These are phyloP conservation scores for Aspergillus costaricaensis DNA, from an alignment of 2,329 filamentous ascomycete genomes.

Conservation along the genomic window DNA sequence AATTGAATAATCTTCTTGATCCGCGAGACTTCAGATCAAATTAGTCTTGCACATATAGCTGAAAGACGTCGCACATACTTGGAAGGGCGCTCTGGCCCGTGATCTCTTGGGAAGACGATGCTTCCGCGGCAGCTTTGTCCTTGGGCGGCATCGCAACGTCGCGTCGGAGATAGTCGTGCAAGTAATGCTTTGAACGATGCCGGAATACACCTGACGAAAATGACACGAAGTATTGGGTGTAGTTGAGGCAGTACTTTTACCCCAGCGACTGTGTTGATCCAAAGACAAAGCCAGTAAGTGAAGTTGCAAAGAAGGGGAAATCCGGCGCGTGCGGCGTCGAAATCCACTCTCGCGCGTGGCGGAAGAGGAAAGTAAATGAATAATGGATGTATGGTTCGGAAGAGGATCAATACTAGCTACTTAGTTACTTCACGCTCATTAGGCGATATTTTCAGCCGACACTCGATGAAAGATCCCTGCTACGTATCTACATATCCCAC, in stretches of 20 bases:
- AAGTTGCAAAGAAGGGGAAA: background rate
- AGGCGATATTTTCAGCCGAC: background rate
- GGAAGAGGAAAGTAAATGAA: constrained; percentile 4
- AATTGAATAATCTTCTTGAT: constrained; percentile 94
- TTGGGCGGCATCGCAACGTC: constrained; percentile 76
- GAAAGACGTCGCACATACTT: constrained; percentile 57
- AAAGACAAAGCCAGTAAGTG: background rate
- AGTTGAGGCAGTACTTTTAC: background rate
- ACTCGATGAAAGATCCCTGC: background rate
- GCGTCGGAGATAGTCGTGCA: background rate
- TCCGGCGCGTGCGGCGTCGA: constrained; percentile 10
- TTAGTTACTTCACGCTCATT: background rate
- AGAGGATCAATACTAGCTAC: background rate
- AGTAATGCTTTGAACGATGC: background rate
- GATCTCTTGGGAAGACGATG: constrained; percentile 71
- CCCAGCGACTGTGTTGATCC: background rate
- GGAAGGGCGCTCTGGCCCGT: constrained; percentile 85
- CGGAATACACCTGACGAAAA: background rate
- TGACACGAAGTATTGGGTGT: background rate
- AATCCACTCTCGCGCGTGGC: constrained; percentile 11
- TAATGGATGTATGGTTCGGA: background rate
- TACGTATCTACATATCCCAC: background rate
- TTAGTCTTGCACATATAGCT: background rate
- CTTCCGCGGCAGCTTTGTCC: constrained; percentile 68
- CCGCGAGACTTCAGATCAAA: constrained; percentile 68